Evolutionary conservation across 2,329 filamentous ascomycete genomes (phyloP).

Genomic region (Colletotrichum cuscutae): DNA sequence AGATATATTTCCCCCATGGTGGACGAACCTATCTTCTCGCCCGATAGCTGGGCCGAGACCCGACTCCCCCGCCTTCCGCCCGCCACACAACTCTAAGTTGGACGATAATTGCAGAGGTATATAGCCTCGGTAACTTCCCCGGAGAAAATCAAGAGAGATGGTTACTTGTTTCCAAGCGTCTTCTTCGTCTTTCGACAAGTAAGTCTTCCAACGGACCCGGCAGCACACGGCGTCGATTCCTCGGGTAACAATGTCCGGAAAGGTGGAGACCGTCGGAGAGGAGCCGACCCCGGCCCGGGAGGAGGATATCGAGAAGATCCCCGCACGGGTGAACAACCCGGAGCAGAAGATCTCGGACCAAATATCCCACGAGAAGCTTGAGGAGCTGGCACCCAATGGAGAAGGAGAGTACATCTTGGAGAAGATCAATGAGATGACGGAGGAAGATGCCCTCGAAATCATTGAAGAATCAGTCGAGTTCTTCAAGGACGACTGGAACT

Average conservation of each 20-base stretch:
- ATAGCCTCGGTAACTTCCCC: slow-evolving; percentile 4
- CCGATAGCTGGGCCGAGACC: slow-evolving; percentile 30
- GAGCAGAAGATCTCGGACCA: slow-evolving; percentile 43
- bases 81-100: slow-evolving; percentile 25
- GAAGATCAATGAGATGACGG: slow-evolving; percentile 53
- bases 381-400: slow-evolving; percentile 54
- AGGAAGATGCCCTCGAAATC: slow-evolving; percentile 54
- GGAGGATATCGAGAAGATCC: slow-evolving; percentile 24
- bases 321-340: slow-evolving; percentile 7
- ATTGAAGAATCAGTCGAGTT: slow-evolving; percentile 50
- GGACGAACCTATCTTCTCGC: slow-evolving; percentile 8
- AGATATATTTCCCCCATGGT: not conserved
- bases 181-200: not conserved
- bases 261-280: slow-evolving; percentile 20
- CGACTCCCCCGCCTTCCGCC: slow-evolving; percentile 22
- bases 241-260: slow-evolving; percentile 26
- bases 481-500: slow-evolving; percentile 56
- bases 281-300: slow-evolving; percentile 16
- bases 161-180: not conserved
- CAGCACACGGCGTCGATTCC: not conserved
- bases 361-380: slow-evolving; percentile 51
- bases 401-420: slow-evolving; percentile 54
- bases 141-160: too few relatives aligned
- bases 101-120: not conserved
- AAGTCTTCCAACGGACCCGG: not conserved